Base-by-base conservation (phyloP, 2,329 filamentous ascomycete genomes). In the Fusarium sp. region DNA sequence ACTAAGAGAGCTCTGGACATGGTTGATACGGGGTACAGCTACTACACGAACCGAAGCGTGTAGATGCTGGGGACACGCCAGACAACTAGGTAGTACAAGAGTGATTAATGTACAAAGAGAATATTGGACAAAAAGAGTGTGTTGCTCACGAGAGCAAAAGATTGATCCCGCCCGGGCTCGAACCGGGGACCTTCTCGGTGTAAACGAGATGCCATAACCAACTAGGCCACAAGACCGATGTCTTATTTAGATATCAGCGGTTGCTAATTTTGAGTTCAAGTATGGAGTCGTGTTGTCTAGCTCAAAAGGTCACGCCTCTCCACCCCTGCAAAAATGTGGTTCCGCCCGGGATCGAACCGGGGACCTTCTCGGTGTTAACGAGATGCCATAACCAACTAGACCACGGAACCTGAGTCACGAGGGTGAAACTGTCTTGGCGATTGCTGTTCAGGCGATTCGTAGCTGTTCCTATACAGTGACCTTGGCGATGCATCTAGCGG, bases 1-100 rank as follows among this genome's bases (percentile, higher is more conserved):
- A 90, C 83, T 0, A 79, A 76, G 70, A 70, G 71, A 24, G 83
- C 80, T 0, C 63, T 88, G 0, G 75, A 80, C 7, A 70, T 84
- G 76, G 50, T 67, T 2, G 51, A 71, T 11, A 43, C 24, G 0
- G 56, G 53, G 3, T 71, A 71, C 24, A 68, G 69, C 45, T 71
- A 71, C 35, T 57, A 51, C 8, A 28, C 15, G n/a, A 71, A 68
- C 32, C 45, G 66, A 12, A 52, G 3, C 13, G 29, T 26, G 8
- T 63, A 35, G 26, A 3, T 11, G 12, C 19, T 19, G 19, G 19
- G 19, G 19, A 19, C 19, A 32, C 31, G 5, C 31, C 31, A 32
- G 31, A 13, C 3, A 19, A 19, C 19, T 19, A 19, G 19, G 19
- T 19, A 19, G 3, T 19, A 19, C 3, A 3, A 19, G 19, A 2